Conservation (phyloP, 2,329 filamentous ascomycete genomes). For the Plenodomus tracheiphilus region DNA sequence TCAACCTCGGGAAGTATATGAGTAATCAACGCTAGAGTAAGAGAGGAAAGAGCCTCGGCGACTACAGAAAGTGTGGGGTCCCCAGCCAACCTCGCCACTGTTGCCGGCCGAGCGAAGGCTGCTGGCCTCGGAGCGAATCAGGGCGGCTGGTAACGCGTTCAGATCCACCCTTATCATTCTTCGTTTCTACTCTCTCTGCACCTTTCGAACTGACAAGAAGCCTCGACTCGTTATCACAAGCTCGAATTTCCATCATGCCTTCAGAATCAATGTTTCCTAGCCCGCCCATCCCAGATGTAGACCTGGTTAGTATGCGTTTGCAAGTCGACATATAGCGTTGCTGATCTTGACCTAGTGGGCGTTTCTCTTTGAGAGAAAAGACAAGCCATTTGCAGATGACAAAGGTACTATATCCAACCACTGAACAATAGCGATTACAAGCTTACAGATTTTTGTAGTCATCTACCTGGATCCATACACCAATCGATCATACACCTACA, state of each 20-base stretch:
- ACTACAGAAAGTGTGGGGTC: conserved; percentile 14
- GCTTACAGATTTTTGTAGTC: conserved; percentile 52
- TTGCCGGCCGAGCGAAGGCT: conserved; percentile 13
- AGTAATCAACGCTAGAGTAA: conserved; percentile 12
- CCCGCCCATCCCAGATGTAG: conserved; percentile 71
- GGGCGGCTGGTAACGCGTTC: conserved; percentile 11
- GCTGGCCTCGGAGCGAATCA: conserved; percentile 12
- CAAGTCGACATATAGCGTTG: neutral
- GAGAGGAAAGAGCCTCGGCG: conserved; percentile 27
- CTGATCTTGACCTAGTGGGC: conserved; percentile 56
- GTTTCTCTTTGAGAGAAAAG: conserved; percentile 72
- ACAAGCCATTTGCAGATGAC: conserved; percentile 68
- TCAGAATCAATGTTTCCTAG: conserved; percentile 66
- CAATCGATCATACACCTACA: conserved; percentile 69
- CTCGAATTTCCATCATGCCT: conserved; percentile 60
- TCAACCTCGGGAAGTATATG: conserved; percentile 26
- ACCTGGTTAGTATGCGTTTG: conserved; percentile 53
- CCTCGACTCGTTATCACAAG: conserved; percentile 6
- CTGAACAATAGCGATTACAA: neutral
- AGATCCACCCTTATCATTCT: conserved; percentile 6
- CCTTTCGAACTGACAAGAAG: conserved; percentile 4
- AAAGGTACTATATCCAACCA: conserved; percentile 63
- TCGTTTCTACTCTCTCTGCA: conserved; percentile 6
- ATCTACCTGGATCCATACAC: conserved; percentile 79
- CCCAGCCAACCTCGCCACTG: conserved; percentile 17